Conservation (phyloP, 345 rosid species). For the Aethionema arabicum region DNA sequence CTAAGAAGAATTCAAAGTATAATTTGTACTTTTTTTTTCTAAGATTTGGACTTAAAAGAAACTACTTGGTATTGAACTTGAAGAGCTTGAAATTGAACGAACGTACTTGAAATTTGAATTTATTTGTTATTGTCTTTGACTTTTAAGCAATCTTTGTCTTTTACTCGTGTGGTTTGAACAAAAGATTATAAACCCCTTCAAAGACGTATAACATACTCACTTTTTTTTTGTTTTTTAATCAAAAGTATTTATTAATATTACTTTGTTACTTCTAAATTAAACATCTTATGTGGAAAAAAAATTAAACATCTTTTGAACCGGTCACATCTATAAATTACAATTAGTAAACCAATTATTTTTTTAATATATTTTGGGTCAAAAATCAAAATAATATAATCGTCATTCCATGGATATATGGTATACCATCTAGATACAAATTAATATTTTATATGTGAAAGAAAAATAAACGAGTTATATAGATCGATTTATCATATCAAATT, state of each 20-base stretch:
- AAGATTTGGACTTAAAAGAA: slow-evolving; percentile 38
- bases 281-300: background rate
- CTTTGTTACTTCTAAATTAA: background rate
- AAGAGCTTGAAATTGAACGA: background rate
- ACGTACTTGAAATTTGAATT: slow-evolving; percentile 5
- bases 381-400: too few species aligned
- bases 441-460: too few species aligned
- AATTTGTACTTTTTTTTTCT: slow-evolving; percentile 8
- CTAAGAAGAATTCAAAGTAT: slow-evolving; percentile 21
- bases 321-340: slow-evolving; percentile 18
- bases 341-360: background rate
- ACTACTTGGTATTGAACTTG: slow-evolving; percentile 26
- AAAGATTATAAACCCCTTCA: slow-evolving; percentile 24
- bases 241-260: slow-evolving; percentile 26
- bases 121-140: background rate
- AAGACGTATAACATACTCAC: slow-evolving; percentile 23
- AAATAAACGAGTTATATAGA: too few species aligned
- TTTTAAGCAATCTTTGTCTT: background rate
- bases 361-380: too few species aligned
- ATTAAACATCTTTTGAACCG: slow-evolving; percentile 25
- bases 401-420: too few species aligned
- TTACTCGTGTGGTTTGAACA: slow-evolving; percentile 20
- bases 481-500: too few species aligned
- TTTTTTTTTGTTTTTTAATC: background rate
- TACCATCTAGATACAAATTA: too few species aligned